A percentile compares a stretch with the other conserved stretches of the same genome.
Evolutionary conservation across 164 flowering plant species (phyloP).

Genomic region (Vitis labrusca): DNA sequence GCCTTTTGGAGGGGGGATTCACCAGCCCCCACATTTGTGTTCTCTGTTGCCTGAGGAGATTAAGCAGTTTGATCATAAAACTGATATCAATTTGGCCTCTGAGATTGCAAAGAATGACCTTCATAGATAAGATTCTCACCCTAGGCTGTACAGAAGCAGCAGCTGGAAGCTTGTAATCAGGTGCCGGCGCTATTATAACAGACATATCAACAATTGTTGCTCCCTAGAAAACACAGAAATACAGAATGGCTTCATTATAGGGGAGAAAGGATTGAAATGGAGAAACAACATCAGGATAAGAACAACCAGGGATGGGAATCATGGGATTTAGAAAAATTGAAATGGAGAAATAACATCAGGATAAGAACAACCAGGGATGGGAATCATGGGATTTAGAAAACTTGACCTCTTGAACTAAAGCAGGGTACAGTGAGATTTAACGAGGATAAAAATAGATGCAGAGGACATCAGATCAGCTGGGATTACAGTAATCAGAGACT

Average conservation of each 20-base stretch:
- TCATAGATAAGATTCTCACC: background rate
- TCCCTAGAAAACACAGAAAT: slow-evolving; percentile 12
- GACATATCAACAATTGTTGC: slow-evolving; percentile 27
- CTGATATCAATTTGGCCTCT: background rate
- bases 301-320: background rate
- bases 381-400: too few species aligned
- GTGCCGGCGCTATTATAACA: slow-evolving; percentile 12
- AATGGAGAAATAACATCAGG: background rate
- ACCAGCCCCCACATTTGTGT: slow-evolving; percentile 7
- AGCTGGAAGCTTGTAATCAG: slow-evolving; percentile 22
- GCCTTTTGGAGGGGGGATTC: slow-evolving; percentile 26
- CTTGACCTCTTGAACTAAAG: too few species aligned
- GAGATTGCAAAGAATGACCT: background rate
- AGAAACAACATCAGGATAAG: background rate
- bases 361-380: background rate
- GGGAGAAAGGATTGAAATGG: background rate
- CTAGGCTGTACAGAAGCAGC: slow-evolving; percentile 8
- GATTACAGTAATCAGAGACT: too few species aligned
- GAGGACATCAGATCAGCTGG: too few species aligned
- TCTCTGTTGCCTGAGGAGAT: slow-evolving; percentile 12
- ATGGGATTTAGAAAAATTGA: too few species aligned
- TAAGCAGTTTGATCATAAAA: background rate
- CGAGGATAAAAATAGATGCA: too few species aligned
- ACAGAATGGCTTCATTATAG: background rate
- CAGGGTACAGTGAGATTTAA: too few species aligned